phyloP scores from a whole-genome alignment of 2,329 filamentous ascomycete species.

The Colletotrichum sp. region DNA sequence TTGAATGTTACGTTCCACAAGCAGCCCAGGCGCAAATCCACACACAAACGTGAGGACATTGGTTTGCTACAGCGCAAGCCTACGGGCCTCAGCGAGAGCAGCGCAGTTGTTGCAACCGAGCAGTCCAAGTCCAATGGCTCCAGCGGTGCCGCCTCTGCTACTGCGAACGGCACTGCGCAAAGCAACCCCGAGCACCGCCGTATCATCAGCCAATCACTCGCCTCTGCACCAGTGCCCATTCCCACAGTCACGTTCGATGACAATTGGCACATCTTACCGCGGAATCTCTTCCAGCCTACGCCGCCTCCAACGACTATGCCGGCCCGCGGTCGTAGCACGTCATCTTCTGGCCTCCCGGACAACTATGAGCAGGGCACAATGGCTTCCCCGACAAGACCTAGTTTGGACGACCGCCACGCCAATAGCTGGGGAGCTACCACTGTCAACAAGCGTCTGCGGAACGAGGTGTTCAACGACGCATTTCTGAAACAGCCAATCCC shows the following conservation, averaged over 20 bases:
- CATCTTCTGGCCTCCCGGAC: constrained; percentile 30
- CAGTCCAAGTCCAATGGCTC: not conserved
- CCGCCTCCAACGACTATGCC: constrained; percentile 30
- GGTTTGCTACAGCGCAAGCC: constrained; percentile 26
- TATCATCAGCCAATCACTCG: constrained; percentile 76
- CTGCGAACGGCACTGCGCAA: not conserved
- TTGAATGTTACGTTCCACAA: constrained; percentile 96
- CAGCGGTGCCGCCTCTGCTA: not conserved
- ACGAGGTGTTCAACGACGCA: constrained; percentile 91
- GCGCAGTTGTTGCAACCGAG: not conserved
- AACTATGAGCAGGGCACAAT: not conserved
- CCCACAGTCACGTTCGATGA: constrained; percentile 94
- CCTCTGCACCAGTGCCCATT: constrained; percentile 67
- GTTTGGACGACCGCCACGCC: constrained; percentile 60
- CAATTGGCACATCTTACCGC: constrained; percentile 90
- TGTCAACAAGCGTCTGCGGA: constrained; percentile 85
- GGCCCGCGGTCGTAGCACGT: constrained; percentile 39
- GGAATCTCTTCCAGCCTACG: constrained; percentile 76
- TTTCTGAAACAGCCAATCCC: constrained; percentile 86
- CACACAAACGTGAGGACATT: constrained; percentile 54
- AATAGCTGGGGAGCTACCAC: constrained; percentile 89
- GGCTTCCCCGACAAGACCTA: constrained; percentile 36
- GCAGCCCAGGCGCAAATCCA: constrained; percentile 69
- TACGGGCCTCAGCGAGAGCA: not conserved
- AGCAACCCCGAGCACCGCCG: constrained; percentile 36